Percentiles rank a stretch among this genome's conserved stretches.
Evolutionary conservation across 352 stramenopile species (phyloP).

Genomic region (Thraustotheca clavata): DNA sequence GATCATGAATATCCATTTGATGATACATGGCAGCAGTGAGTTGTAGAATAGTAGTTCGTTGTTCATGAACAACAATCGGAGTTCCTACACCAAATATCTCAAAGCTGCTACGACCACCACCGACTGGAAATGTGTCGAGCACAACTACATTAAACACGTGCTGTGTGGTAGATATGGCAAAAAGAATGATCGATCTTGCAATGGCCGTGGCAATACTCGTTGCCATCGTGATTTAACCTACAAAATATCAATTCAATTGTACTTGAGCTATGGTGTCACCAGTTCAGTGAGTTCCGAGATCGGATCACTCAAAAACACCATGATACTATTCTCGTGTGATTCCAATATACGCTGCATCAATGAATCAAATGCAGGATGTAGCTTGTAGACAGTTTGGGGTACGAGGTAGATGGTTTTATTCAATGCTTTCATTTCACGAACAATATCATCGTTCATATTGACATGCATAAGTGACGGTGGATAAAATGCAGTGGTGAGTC

Average conservation of each 20-base stretch:
- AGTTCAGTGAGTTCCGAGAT: slow-evolving; percentile 28
- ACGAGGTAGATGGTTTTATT: slow-evolving; percentile 37
- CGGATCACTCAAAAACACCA: slow-evolving; percentile 32
- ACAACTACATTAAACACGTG: slow-evolving; percentile 43
- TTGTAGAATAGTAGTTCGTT: slow-evolving; percentile 48
- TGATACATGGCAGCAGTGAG: slow-evolving; percentile 56
- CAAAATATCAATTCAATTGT: not conserved
- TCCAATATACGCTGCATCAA: slow-evolving; percentile 36
- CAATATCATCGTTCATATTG: not conserved
- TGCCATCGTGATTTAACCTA: slow-evolving; percentile 28
- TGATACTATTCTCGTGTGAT: slow-evolving; percentile 24
- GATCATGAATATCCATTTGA: slow-evolving; percentile 32
- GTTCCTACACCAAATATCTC: slow-evolving; percentile 55
- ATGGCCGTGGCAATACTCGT: slow-evolving; percentile 12
- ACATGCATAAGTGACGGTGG: slow-evolving; percentile 10
- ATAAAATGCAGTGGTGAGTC: slow-evolving; percentile 41
- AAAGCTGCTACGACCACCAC: slow-evolving; percentile 43
- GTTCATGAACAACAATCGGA: slow-evolving; percentile 43
- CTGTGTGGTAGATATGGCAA: slow-evolving; percentile 27
- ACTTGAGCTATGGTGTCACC: too few relatives aligned
- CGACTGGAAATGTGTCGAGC: slow-evolving; percentile 53
- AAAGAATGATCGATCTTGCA: slow-evolving; percentile 39
- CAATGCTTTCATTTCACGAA: slow-evolving; percentile 18
- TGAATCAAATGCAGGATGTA: slow-evolving; percentile 51
- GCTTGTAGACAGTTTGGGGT: slow-evolving; percentile 62